Conservation (phyloP, 2,329 filamentous ascomycete genomes). For the Talaromyces sp. region DNA sequence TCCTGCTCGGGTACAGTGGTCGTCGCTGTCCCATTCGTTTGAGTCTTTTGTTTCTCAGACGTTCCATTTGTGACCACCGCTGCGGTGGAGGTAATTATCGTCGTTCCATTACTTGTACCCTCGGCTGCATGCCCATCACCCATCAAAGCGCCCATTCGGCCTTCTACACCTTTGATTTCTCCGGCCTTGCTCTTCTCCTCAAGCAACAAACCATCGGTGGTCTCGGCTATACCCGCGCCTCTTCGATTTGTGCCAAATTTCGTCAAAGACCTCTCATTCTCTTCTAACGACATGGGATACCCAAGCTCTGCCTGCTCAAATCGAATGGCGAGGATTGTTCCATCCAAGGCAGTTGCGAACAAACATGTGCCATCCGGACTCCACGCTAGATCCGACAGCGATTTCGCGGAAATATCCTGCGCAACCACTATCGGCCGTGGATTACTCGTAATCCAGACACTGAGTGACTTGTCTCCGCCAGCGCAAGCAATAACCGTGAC, state of each 20-base stretch:
- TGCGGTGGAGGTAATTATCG: background rate
- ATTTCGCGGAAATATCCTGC: conserved; percentile 83
- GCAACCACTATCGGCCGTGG: conserved; percentile 85
- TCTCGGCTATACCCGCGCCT: conserved; percentile 86
- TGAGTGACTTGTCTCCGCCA: conserved; percentile 92
- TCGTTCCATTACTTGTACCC: conserved; percentile 48
- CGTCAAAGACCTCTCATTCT: conserved; percentile 88
- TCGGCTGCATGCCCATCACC: conserved; percentile 67
- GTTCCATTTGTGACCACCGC: conserved; percentile 43
- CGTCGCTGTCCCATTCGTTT: conserved; percentile 35
- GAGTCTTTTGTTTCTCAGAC: conserved; percentile 31
- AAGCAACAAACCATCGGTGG: conserved; percentile 79
- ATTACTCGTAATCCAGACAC: conserved; percentile 96
- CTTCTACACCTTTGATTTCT: conserved; percentile 84
- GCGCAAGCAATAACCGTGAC: conserved; percentile 96
- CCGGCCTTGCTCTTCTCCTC: conserved; percentile 91
- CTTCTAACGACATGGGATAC: conserved; percentile 77
- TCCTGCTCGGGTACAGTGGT: conserved; percentile 32
- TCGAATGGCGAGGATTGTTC: conserved; percentile 74
- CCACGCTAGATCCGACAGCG: conserved; percentile 93
- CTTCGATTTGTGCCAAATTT: conserved; percentile 88
- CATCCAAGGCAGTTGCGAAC: conserved; percentile 84
- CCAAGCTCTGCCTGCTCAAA: conserved; percentile 88
- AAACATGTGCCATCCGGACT: conserved; percentile 84
- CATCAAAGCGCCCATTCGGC: conserved; percentile 98